A percentile compares a stretch with the other conserved stretches of the same genome.
phyloP scores from a whole-genome alignment of 257 asterid species.

The Solanum appendiculatum region DNA sequence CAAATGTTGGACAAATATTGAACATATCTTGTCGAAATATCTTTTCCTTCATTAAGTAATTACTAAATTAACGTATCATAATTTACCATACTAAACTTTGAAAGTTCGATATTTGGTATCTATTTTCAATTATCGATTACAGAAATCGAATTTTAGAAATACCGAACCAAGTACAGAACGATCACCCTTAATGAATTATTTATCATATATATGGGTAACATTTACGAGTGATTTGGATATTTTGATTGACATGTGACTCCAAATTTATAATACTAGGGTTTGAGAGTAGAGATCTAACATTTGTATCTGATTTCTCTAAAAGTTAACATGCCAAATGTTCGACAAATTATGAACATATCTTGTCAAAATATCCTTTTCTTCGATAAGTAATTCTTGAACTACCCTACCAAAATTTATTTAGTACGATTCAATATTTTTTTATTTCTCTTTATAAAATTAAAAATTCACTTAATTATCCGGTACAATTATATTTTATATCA shows the following conservation, averaged over 20 bases:
- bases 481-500: background rate
- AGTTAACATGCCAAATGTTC: background rate
- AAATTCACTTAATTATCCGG: background rate
- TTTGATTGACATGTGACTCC: background rate
- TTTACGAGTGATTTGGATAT: background rate
- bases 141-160: background rate
- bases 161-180: background rate
- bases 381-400: background rate
- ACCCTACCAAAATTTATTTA: background rate
- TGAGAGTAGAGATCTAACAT: background rate
- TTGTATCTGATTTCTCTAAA: background rate
- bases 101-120: background rate
- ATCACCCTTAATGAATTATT: background rate
- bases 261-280: background rate
- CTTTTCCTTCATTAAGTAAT: background rate
- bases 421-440: background rate
- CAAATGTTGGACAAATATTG: background rate
- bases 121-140: background rate
- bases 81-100: background rate
- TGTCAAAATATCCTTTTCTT: background rate
- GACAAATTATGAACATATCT: background rate
- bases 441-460: background rate
- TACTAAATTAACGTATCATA: background rate
- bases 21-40: background rate
- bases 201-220: background rate